Evolutionary conservation across 139 green algal species (phyloP), one percentile per base, ranked within the genome.

Genomic region (Protoeuglena noctilucae): DNA sequence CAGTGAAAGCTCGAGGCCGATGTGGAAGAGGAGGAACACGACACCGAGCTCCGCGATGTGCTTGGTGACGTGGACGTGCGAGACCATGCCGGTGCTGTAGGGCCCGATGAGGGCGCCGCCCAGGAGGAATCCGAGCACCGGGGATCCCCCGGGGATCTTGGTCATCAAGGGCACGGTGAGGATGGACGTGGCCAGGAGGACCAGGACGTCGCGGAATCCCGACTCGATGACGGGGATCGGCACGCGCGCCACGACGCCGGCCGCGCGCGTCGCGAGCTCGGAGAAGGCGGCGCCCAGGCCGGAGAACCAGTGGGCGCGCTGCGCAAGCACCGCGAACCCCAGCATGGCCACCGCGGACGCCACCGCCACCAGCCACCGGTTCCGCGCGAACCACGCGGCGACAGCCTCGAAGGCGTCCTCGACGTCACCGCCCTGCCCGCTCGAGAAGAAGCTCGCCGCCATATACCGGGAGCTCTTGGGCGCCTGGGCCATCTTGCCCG

Each of bases 11-110:
- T 95, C 93, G 54, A 96, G 75, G 54, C 87, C 86, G 58, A 95
- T 95, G 74, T 93, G 94, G 76, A 95, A 95, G 14, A 96, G 86
- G 63, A 94, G 77, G 70, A 94, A 93, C 52, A 96, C 83, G 17
- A 96, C 87, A 5, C 87, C 87, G 56, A 95, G 67, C 80, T 97
- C 89, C 16, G 88, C 91, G 31, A 99, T 65, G 61, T 93, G 81
- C 56, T 89, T 72, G 25, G 88, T 75, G 40, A 34, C 73, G 31
- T 93, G 60, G 41, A 95, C 80, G 62, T 95, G 74, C 55, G 77
- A 64, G 58, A 96, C 87, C 60, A 96, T 86, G 43, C 82, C 86
- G 28, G 95, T 71, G 7, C 80, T 80, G 63, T 96, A 77, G 1
- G 91, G 91, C 3, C 91, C 91, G 40, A 99, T 84, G 21, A 97